A percentile compares a stretch with the other conserved stretches of the same genome.
Evolutionary conservation across 2,329 filamentous ascomycete genomes (phyloP).

Genomic region (Penicillium sp.): DNA sequence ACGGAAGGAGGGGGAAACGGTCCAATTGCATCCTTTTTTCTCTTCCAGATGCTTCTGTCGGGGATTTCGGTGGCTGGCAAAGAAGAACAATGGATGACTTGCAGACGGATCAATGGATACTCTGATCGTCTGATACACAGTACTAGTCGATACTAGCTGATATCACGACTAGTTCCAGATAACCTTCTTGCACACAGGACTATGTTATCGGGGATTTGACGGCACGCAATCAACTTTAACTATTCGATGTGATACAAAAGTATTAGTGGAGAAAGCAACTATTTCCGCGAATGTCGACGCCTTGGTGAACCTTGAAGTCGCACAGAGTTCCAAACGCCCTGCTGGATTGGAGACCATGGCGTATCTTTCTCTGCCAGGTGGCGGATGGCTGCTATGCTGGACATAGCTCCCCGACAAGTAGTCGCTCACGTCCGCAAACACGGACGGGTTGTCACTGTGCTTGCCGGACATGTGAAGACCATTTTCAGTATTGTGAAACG

Average conservation of each 20-base stretch:
- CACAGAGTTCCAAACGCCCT: neutral
- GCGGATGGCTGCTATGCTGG: neutral
- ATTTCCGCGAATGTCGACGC: neutral
- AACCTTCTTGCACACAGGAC: neutral
- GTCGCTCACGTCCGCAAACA: neutral
- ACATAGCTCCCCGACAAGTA: neutral
- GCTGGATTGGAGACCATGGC: neutral
- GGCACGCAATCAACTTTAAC: neutral
- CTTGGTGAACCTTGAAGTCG: neutral
- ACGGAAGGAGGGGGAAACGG: neutral
- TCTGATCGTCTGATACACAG: neutral
- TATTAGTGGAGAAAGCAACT: neutral
- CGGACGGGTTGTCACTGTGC: neutral
- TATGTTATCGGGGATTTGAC: neutral
- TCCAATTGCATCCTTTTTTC: neutral
- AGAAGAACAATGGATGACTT: constrained; percentile 3
- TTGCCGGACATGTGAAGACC: neutral
- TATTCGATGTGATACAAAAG: constrained; percentile 1
- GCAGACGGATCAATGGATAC: neutral
- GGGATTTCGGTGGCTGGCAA: neutral
- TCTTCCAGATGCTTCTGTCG: neutral
- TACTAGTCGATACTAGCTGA: neutral
- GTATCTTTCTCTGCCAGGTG: neutral
- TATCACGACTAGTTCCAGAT: neutral
- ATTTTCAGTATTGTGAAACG: neutral